phyloP scores from a whole-genome alignment of 208 protist species.

The Naegleria fowleri region DNA sequence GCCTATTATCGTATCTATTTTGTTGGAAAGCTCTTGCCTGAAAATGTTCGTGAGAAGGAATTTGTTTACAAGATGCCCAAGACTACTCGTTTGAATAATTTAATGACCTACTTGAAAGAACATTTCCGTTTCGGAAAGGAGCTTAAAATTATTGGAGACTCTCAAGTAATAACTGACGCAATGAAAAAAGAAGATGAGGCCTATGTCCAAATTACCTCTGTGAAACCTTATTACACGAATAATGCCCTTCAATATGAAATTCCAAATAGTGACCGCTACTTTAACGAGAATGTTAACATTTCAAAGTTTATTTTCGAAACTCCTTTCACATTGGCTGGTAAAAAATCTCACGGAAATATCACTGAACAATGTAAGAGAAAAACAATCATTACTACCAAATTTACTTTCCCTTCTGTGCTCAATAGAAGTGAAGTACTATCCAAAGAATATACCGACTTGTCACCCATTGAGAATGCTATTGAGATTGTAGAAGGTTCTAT shows the following conservation, averaged over 20 bases:
- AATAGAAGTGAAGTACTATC: constrained; percentile 41
- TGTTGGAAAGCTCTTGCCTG: constrained; percentile 44
- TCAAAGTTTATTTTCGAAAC: constrained; percentile 48
- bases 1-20: constrained; percentile 53
- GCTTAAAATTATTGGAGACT: constrained; percentile 36
- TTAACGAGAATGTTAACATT: constrained; percentile 35
- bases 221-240: constrained; percentile 40
- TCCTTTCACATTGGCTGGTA: constrained; percentile 51
- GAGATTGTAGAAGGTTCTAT: constrained; percentile 30
- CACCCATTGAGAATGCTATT: constrained; percentile 44
- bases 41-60: constrained; percentile 41
- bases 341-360: constrained; percentile 45
- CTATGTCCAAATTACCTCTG: constrained; percentile 45
- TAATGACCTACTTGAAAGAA: constrained; percentile 42
- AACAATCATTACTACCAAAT: constrained; percentile 47
- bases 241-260: not conserved
- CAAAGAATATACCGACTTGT: constrained; percentile 43
- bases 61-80: constrained; percentile 59
- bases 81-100: constrained; percentile 42
- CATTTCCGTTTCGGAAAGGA: constrained; percentile 30
- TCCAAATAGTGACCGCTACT: constrained; percentile 24
- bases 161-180: not conserved
- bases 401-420: constrained; percentile 51
- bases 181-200: not conserved
- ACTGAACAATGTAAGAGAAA: constrained; percentile 53